These are phyloP conservation scores for Botryobasidium botryosum DNA, from an alignment of 768 basidiomycete genomes.

Conservation along the genomic window DNA sequence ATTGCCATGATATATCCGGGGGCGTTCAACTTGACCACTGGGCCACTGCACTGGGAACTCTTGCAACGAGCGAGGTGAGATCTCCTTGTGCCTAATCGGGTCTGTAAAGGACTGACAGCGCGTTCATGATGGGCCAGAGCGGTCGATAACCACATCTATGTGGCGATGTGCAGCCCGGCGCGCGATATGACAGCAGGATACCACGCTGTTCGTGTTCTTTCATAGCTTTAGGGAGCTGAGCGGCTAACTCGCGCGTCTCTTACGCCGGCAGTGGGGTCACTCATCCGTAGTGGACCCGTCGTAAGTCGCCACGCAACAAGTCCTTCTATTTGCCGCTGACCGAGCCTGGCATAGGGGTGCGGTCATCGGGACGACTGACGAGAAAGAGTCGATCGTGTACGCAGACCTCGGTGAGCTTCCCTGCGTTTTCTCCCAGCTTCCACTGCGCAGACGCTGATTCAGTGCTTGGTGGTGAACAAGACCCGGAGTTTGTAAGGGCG, in stretches of 20 bases:
- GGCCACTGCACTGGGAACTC: slow-evolving; percentile 91
- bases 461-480: slow-evolving; percentile 20
- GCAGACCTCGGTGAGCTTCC: slow-evolving; percentile 56
- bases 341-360: slow-evolving; percentile 37
- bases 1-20: slow-evolving; percentile 82
- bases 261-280: slow-evolving; percentile 56
- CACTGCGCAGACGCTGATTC: not conserved
- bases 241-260: not conserved
- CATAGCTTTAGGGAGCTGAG: not conserved
- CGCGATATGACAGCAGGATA: slow-evolving; percentile 67
- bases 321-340: not conserved
- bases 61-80: slow-evolving; percentile 68
- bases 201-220: slow-evolving; percentile 49
- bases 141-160: slow-evolving; percentile 91
- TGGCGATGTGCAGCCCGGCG: slow-evolving; percentile 92
- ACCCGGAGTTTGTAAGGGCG: slow-evolving; percentile 42
- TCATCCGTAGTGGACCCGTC: slow-evolving; percentile 82
- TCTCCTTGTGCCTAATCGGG: not conserved
- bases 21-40: slow-evolving; percentile 92
- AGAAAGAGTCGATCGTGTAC: slow-evolving; percentile 64
- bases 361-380: slow-evolving; percentile 53
- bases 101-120: too few relatives aligned
- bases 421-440: not conserved
- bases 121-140: too few relatives aligned
- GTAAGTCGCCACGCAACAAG: slow-evolving; percentile 27